Conservation (phyloP, 1,284 basidiomycete species). For the Ustilago xerochloae region DNA sequence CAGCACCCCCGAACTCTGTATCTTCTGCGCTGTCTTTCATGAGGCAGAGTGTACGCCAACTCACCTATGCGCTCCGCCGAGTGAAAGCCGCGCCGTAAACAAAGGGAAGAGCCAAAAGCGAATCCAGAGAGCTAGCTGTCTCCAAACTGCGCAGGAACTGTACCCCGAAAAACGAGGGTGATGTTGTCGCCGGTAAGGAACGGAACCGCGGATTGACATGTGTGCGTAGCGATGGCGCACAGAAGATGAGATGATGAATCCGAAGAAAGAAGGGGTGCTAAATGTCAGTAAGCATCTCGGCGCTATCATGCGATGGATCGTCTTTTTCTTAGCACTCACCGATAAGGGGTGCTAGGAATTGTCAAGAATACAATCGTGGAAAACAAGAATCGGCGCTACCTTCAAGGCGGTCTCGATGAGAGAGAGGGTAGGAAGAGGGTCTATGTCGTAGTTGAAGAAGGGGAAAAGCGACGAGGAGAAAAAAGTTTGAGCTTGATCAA, state of each 20-base stretch:
- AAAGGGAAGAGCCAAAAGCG: slow-evolving; percentile 5
- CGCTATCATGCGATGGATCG: no score
- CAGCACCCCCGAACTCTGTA: not conserved
- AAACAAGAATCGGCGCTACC: no score
- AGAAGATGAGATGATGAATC: not conserved
- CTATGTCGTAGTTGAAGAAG: not conserved
- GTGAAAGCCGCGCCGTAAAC: not conserved
- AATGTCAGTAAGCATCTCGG: no score
- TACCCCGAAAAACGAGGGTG: slow-evolving; percentile 18
- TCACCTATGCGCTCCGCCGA: slow-evolving; percentile 3
- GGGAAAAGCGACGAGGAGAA: not conserved
- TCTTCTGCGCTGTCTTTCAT: not conserved
- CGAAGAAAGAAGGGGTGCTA: not conserved
- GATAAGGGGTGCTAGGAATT: no score
- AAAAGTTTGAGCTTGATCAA: slow-evolving; percentile 16
- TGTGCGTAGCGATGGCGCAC: not conserved
- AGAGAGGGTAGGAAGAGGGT: not conserved
- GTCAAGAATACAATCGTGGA: no score
- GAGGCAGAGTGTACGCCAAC: not conserved
- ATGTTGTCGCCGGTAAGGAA: not conserved
- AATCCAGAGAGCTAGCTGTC: not conserved
- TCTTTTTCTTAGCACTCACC: no score
- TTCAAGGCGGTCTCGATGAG: no score
- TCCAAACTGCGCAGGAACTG: not conserved
- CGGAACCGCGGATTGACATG: no score